Base-by-base conservation (phyloP, 768 basidiomycete species). In the Kwoniella botswanensis region DNA sequence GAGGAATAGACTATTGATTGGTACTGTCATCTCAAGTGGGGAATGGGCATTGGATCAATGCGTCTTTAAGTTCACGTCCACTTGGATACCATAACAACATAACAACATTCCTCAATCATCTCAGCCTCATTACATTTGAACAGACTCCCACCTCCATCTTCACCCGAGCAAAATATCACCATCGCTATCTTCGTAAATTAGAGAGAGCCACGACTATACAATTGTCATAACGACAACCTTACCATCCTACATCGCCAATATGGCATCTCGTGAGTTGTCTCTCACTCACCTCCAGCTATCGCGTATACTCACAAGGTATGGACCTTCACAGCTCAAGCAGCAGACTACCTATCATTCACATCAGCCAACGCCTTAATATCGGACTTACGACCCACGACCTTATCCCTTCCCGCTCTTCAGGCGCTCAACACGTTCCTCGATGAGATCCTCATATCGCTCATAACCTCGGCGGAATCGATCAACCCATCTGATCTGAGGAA, bases 281-380 rank as follows among this genome's bases (percentile, higher is more conserved):
- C 46, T 18, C 18, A 50, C 46, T 50, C 13, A 15, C 18, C 46
- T 50, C 46, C 10, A 18, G 4, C 4, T 15, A 50, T 18, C 46
- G 13, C 46, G 24, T 26, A 12, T 17, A 21, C 26, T 52, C 10
- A 22, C 35, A 5, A 35, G 7, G 35, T 35, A 35, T 35, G 35
- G 35, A 35, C 35, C 5, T 35, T 35, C 24, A 29, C 24, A 63
- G 44, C 22, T 26, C 44, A 63, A 52, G 7, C 89, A 65, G 91
- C 92, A 2, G 86, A 85, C 63, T 98, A 93, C 84, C 89, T 97
- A 72, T 93, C 92, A 29, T 84, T 89, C 15, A 88, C 89, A 74
- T 93, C 93, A 43, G 93, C 94, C 56, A 93, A 96, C 84, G 89
- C 93, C 72, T 91, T 97, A 79, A 89, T 98, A 64, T 93, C 92